These are phyloP conservation scores for Trichosporon faecale DNA, from an alignment of 1,284 basidiomycete species.

Conservation along the genomic window DNA sequence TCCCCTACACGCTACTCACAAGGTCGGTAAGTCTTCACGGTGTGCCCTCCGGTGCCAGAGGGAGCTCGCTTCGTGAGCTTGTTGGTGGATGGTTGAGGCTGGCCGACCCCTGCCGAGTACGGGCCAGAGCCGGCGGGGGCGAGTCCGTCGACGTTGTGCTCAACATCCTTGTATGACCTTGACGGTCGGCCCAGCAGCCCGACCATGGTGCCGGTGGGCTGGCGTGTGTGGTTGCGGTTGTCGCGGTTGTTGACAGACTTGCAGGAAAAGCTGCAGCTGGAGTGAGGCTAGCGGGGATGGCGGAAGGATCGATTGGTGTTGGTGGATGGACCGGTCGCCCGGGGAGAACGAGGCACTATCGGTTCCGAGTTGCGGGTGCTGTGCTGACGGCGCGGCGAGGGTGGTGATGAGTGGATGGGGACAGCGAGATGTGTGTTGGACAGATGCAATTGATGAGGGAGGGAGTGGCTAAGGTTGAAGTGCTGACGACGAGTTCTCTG, in stretches of 20 bases:
- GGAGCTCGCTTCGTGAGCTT: conserved; percentile 7
- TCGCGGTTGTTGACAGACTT: neutral
- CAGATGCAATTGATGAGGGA: neutral
- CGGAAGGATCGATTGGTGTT: neutral
- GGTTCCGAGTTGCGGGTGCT: neutral
- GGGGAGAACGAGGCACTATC: neutral
- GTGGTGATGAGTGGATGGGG: neutral
- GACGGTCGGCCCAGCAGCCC: conserved; percentile 40
- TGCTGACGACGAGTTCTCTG: neutral
- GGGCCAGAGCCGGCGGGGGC: conserved; percentile 30
- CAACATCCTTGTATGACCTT: conserved; percentile 44
- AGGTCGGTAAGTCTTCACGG: conserved; percentile 48
- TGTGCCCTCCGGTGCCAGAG: conserved; percentile 22
- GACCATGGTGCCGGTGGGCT: conserved; percentile 15
- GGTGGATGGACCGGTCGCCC: neutral
- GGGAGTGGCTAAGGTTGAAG: neutral
- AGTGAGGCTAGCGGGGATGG: neutral
- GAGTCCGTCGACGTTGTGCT: conserved; percentile 41
- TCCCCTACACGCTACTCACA: conserved; percentile 31
- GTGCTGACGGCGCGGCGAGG: neutral
- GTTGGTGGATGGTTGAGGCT: conserved; percentile 2
- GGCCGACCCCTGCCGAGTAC: conserved; percentile 9
- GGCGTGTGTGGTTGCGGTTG: neutral
- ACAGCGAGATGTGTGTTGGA: neutral
- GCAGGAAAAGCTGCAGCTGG: neutral